Evolutionary conservation across 331 rosid species (phyloP).

Genomic region (Spiraea crenata): DNA sequence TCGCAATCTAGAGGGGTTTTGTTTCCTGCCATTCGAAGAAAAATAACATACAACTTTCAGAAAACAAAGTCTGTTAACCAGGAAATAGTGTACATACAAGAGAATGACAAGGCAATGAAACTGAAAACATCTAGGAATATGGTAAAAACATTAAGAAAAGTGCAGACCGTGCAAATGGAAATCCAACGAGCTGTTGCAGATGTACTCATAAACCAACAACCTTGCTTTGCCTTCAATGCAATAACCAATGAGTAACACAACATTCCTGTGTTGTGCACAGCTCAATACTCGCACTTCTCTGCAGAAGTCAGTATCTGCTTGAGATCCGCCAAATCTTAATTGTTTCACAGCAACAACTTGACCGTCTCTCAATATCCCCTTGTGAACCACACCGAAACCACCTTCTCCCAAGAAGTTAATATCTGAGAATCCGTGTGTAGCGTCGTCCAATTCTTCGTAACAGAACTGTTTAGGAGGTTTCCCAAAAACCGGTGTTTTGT

Average conservation of each 20-base stretch:
- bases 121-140: neutral
- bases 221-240: slow-evolving; percentile 58
- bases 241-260: slow-evolving; percentile 82
- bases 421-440: slow-evolving; percentile 72
- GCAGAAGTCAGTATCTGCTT: slow-evolving; percentile 85
- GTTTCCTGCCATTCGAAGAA: slow-evolving; percentile 48
- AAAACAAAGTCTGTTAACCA: neutral
- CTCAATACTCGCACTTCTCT: slow-evolving; percentile 88
- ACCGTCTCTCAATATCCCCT: slow-evolving; percentile 72
- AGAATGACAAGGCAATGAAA: neutral
- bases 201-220: slow-evolving; percentile 46
- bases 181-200: slow-evolving; percentile 47
- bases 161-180: slow-evolving; percentile 41
- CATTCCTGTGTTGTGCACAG: slow-evolving; percentile 96
- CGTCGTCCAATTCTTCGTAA: slow-evolving; percentile 67
- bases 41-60: slow-evolving; percentile 8
- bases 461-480: slow-evolving; percentile 89
- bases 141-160: neutral
- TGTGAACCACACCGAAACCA: slow-evolving; percentile 85
- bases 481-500: slow-evolving; percentile 83
- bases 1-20: slow-evolving; percentile 57
- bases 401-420: slow-evolving; percentile 72
- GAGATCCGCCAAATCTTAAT: slow-evolving; percentile 73
- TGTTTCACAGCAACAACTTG: slow-evolving; percentile 93
- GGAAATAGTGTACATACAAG: neutral